A percentile compares a stretch with the other conserved stretches of the same genome.
These are phyloP conservation scores for Colletotrichum liaoningense DNA, from an alignment of 2,329 filamentous ascomycete species.

Conservation along the genomic window DNA sequence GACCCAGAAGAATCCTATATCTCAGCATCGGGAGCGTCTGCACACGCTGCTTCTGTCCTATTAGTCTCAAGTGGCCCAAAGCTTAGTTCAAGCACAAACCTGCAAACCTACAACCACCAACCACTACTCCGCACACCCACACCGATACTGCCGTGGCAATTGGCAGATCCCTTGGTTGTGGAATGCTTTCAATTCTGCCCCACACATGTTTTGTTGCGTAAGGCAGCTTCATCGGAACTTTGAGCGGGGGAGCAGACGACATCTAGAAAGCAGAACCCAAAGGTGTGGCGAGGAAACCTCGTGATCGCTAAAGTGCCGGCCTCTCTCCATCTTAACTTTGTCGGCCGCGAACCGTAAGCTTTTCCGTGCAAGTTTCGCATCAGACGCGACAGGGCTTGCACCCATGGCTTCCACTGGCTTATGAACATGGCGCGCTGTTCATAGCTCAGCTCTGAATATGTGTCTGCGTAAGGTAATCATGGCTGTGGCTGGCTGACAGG, in stretches of 20 bases:
- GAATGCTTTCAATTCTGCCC: not conserved
- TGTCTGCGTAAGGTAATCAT: not conserved
- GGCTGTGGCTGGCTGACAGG: not conserved
- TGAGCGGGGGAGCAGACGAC: not conserved
- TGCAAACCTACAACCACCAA: not conserved
- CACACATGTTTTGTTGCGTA: not conserved
- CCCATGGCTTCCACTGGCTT: not conserved
- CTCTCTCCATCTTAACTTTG: not conserved
- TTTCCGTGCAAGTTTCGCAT: not conserved
- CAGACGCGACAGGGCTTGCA: not conserved
- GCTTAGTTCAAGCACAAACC: conserved; percentile 11
- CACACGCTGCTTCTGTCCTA: not conserved
- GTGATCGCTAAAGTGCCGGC: not conserved
- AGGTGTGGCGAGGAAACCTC: not conserved
- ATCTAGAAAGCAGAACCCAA: not conserved
- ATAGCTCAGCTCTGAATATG: not conserved
- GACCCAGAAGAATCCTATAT: not conserved
- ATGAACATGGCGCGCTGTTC: not conserved
- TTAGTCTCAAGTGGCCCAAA: not conserved
- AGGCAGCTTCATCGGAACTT: conserved; percentile 16
- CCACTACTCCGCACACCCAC: not conserved
- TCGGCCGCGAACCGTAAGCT: not conserved
- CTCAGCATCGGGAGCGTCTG: not conserved
- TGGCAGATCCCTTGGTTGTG: conserved; percentile 8
- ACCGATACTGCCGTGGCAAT: not conserved